Percentiles rank a stretch among this genome's conserved stretches.
These are phyloP conservation scores for Xylariaceae sp. DNA, from an alignment of 2,329 filamentous ascomycete genomes.

Conservation along the genomic window DNA sequence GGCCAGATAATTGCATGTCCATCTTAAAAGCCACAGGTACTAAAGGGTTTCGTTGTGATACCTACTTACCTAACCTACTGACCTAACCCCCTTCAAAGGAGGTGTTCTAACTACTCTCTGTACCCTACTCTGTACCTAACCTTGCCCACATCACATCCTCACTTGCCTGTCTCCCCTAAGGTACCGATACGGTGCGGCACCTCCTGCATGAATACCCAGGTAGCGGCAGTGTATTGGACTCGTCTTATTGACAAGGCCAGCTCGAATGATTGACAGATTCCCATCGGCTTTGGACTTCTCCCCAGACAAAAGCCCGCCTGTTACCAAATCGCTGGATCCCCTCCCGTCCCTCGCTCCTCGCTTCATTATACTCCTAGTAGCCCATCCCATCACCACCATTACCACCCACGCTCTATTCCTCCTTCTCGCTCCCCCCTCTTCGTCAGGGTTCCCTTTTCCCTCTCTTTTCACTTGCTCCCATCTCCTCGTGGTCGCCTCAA, in stretches of 20 bases:
- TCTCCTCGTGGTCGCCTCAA: background rate
- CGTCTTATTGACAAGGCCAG: constrained; percentile 4
- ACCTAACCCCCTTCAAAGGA: too few relatives aligned
- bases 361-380: too few relatives aligned
- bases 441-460: too few relatives aligned
- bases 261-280: background rate
- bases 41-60: too few relatives aligned
- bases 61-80: too few relatives aligned
- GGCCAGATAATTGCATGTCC: too few relatives aligned
- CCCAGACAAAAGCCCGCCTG: constrained; percentile 24
- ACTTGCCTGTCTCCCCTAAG: too few relatives aligned
- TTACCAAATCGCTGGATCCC: constrained; percentile 27
- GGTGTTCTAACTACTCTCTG: too few relatives aligned
- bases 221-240: constrained; percentile 3
- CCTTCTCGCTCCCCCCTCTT: constrained; percentile 4
- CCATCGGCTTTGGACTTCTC: constrained; percentile 12
- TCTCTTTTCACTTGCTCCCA: background rate
- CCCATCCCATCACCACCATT: constrained; percentile 2
- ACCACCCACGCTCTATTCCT: constrained; percentile 8
- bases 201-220: background rate
- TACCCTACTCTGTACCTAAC: too few relatives aligned
- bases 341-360: constrained; percentile 5
- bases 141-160: too few relatives aligned
- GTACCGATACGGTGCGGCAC: too few relatives aligned
- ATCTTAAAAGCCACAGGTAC: too few relatives aligned